Conservation (phyloP, 2,329 filamentous ascomycete genomes). For the Anthostomella pinea region DNA sequence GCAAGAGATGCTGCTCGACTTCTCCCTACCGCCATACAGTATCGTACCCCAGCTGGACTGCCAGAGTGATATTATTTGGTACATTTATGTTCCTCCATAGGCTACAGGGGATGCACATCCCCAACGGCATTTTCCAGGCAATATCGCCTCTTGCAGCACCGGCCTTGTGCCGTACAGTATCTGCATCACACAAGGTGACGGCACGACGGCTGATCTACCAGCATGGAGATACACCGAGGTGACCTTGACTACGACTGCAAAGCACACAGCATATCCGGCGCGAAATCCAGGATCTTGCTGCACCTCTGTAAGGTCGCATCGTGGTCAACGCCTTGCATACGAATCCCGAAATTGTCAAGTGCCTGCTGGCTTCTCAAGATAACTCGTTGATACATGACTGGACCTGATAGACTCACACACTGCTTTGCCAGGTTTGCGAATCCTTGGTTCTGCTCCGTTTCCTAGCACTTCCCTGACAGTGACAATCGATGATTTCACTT, state of each 20-base stretch:
- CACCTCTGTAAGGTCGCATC: constrained; percentile 28
- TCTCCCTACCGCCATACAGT: too few species aligned
- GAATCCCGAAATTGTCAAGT: constrained; percentile 36
- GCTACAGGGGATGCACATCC: too few species aligned
- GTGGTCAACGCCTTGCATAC: constrained; percentile 35
- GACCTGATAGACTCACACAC: constrained; percentile 22
- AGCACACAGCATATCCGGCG: constrained; percentile 18
- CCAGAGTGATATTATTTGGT: too few species aligned
- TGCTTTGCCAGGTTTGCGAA: constrained; percentile 9
- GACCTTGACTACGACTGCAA: constrained; percentile 7
- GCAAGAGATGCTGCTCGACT: too few species aligned
- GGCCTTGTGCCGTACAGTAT: not conserved
- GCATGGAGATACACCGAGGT: constrained; percentile 3
- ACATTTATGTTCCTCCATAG: too few species aligned
- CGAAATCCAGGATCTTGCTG: constrained; percentile 27
- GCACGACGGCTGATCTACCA: not conserved
- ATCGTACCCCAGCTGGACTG: too few species aligned
- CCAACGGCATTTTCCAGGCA: too few species aligned
- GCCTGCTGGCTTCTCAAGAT: constrained; percentile 28
- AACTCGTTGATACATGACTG: constrained; percentile 40
- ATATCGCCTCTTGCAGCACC: too few species aligned
- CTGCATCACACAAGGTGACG: not conserved
- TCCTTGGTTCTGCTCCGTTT: constrained; percentile 16
- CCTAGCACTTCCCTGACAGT: constrained; percentile 11
- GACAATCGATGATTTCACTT: constrained; percentile 14